Conservation (phyloP, 2,329 filamentous ascomycete species). For the Diaporthe sp. region DNA sequence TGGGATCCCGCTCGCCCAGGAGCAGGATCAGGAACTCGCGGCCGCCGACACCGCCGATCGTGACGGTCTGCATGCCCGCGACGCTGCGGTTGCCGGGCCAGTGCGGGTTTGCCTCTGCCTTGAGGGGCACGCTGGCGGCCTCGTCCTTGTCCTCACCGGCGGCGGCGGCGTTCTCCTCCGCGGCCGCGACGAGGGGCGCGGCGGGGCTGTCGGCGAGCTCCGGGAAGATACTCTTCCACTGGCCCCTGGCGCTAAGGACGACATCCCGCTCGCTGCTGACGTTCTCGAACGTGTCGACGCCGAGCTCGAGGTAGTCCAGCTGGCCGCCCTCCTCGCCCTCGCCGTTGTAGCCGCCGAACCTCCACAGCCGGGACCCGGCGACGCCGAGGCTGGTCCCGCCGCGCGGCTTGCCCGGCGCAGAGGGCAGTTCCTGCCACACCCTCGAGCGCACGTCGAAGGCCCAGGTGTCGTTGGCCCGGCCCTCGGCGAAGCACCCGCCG, state of each 20-base stretch:
- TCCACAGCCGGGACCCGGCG: conserved; percentile 74
- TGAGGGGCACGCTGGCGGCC: conserved; percentile 38
- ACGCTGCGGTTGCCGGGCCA: conserved; percentile 69
- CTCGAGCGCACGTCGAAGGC: conserved; percentile 75
- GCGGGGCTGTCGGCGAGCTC: conserved; percentile 39
- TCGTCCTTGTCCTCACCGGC: conserved; percentile 51
- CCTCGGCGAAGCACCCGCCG: conserved; percentile 75
- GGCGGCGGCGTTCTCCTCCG: conserved; percentile 35
- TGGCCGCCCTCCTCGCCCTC: conserved; percentile 76
- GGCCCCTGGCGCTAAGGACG: conserved; percentile 61
- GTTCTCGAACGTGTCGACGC: conserved; percentile 68
- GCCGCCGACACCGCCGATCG: conserved; percentile 63
- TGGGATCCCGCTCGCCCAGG: conserved; percentile 68
- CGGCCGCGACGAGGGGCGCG: conserved; percentile 45
- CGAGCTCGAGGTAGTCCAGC: conserved; percentile 75
- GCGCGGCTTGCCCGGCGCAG: conserved; percentile 75
- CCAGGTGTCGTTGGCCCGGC: conserved; percentile 78
- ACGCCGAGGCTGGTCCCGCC: conserved; percentile 77
- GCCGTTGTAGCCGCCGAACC: conserved; percentile 86
- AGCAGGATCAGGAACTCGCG: conserved; percentile 73
- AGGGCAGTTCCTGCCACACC: conserved; percentile 76
- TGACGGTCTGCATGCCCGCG: conserved; percentile 66
- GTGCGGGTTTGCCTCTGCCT: conserved; percentile 17
- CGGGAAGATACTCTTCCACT: conserved; percentile 67
- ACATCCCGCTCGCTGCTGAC: conserved; percentile 62